A percentile compares a stretch with the other conserved stretches of the same genome.
phyloP scores from a whole-genome alignment of 768 basidiomycete species.

The Crucibulum laeve region DNA sequence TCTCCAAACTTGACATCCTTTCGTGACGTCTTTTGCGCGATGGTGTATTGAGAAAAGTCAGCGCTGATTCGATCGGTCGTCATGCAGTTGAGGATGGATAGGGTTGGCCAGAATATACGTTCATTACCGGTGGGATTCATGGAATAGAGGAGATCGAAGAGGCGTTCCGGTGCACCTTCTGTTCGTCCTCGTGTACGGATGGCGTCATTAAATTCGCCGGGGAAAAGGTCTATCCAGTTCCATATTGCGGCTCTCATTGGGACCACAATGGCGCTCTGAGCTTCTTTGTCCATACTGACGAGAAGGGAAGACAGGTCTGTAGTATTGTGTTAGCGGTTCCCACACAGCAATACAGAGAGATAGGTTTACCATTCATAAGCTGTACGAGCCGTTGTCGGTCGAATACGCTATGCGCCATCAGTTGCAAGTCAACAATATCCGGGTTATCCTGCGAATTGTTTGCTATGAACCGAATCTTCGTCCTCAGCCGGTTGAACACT shows the following conservation, averaged over 20 bases:
- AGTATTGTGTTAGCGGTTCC: neutral
- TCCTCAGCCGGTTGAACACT: constrained; percentile 65
- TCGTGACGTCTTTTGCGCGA: constrained; percentile 26
- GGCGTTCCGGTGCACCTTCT: constrained; percentile 81
- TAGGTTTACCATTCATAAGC: constrained; percentile 58
- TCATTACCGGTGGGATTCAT: constrained; percentile 39
- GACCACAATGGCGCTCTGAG: constrained; percentile 66
- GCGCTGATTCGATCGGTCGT: constrained; percentile 68
- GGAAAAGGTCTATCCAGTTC: constrained; percentile 85
- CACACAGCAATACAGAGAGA: neutral
- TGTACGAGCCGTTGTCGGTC: constrained; percentile 65
- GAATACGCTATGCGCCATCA: constrained; percentile 75
- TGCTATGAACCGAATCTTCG: constrained; percentile 66
- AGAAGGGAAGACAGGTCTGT: constrained; percentile 78
- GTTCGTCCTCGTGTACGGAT: constrained; percentile 57
- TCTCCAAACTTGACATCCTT: constrained; percentile 61
- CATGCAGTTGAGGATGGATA: constrained; percentile 69
- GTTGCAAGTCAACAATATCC: constrained; percentile 71
- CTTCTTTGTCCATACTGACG: constrained; percentile 74
- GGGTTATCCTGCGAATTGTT: constrained; percentile 33
- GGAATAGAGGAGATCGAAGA: constrained; percentile 76
- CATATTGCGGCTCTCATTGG: constrained; percentile 78
- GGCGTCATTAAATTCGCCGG: constrained; percentile 73
- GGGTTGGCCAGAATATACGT: constrained; percentile 73
- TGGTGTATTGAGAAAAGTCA: constrained; percentile 37